Evolutionary conservation across 495 filamentous ascomycete genomes (phyloP).

Genomic region (Tuber magnatum): DNA sequence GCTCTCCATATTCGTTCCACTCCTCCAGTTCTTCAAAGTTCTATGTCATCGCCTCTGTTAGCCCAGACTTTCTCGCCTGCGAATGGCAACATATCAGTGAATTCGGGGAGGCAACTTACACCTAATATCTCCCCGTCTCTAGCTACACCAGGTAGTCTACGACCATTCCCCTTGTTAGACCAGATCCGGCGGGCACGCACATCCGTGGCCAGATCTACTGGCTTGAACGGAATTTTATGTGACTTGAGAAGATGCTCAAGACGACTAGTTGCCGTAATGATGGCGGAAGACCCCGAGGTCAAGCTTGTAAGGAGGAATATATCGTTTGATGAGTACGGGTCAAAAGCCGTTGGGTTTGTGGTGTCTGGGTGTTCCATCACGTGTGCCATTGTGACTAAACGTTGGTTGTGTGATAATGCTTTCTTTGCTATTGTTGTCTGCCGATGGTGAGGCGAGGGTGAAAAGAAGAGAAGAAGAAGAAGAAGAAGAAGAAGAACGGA

Average conservation of each 20-base stretch:
- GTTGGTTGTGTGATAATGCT: slow-evolving; percentile 8
- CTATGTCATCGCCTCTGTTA: slow-evolving; percentile 45
- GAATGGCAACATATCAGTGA: not conserved
- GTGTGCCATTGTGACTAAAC: not conserved
- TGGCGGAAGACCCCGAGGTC: slow-evolving; percentile 44
- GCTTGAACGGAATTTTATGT: slow-evolving; percentile 86
- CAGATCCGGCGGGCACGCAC: slow-evolving; percentile 85
- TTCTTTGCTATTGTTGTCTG: not conserved
- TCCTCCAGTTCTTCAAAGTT: slow-evolving; percentile 92
- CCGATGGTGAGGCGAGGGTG: not conserved
- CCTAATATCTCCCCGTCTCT: slow-evolving; percentile 80
- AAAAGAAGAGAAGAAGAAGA: not conserved
- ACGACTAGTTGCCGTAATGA: slow-evolving; percentile 89
- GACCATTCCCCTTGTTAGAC: slow-evolving; percentile 66
- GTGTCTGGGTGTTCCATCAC: slow-evolving; percentile 32
- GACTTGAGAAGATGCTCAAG: slow-evolving; percentile 94
- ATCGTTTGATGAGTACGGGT: slow-evolving; percentile 30
- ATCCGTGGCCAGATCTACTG: slow-evolving; percentile 85
- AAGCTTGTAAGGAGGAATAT: slow-evolving; percentile 40
- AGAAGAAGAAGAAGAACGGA: slow-evolving; percentile 11
- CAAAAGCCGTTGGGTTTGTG: slow-evolving; percentile 32
- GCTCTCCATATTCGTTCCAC: slow-evolving; percentile 97
- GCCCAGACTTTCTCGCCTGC: not conserved
- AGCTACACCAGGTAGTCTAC: slow-evolving; percentile 81
- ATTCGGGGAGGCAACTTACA: slow-evolving; percentile 51